These are phyloP conservation scores for Nicotiana tabacum DNA, from an alignment of 257 asterid species.

Conservation along the genomic window DNA sequence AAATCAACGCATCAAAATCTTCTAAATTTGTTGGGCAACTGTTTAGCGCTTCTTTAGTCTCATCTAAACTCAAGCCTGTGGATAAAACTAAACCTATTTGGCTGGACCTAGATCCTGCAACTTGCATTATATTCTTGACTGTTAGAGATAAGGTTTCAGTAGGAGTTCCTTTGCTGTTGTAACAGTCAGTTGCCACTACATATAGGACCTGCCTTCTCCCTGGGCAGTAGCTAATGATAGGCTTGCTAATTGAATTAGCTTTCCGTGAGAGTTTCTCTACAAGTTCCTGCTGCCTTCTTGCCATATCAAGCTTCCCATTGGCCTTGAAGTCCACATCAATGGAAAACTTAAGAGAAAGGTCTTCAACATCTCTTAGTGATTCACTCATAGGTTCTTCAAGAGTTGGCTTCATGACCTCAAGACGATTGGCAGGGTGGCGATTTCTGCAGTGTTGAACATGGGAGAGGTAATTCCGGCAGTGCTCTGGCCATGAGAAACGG, in stretches of 20 bases:
- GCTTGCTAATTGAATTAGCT: conserved; percentile 29
- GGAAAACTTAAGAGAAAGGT: conserved; percentile 52
- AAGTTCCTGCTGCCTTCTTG: conserved; percentile 42
- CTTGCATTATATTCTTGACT: conserved; percentile 51
- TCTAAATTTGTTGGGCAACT: conserved; percentile 30
- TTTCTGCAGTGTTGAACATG: conserved; percentile 46
- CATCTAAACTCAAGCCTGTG: conserved; percentile 47
- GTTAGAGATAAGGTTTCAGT: conserved; percentile 34
- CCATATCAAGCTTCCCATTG: conserved; percentile 39
- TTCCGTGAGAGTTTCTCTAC: conserved; percentile 39
- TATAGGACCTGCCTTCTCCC: conserved; percentile 58
- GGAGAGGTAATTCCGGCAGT: conserved; percentile 56
- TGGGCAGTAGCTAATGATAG: conserved; percentile 33
- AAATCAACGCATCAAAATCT: conserved; percentile 54
- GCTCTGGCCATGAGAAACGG: conserved; percentile 69
- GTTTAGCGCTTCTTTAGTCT: conserved; percentile 41
- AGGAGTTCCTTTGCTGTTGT: conserved; percentile 33
- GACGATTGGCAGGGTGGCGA: conserved; percentile 40
- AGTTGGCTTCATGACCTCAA: conserved; percentile 34
- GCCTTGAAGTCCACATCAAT: conserved; percentile 44
- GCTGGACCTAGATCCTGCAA: conserved; percentile 33
- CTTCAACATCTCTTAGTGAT: conserved; percentile 52
- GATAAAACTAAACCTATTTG: conserved; percentile 50
- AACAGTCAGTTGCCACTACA: conserved; percentile 54
- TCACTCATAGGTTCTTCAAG: conserved; percentile 63